These are phyloP conservation scores for Mycena alexandri DNA, from an alignment of 768 basidiomycete genomes.

Conservation along the genomic window DNA sequence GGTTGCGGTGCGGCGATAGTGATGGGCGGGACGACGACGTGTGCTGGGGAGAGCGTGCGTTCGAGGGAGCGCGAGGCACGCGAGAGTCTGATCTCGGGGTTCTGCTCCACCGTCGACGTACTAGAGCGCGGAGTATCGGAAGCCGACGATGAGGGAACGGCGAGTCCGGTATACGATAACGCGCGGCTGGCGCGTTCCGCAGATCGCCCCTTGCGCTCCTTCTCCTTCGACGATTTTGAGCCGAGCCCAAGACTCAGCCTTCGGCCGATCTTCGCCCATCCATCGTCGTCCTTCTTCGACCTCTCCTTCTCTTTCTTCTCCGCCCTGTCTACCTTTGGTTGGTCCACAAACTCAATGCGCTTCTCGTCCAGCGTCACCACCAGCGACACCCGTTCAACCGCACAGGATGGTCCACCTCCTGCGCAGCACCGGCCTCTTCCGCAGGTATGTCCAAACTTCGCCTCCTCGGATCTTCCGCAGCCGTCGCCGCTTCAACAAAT, in stretches of 20 bases:
- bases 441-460: slow-evolving; percentile 59
- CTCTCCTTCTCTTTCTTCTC: slow-evolving; percentile 50
- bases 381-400: slow-evolving; percentile 43
- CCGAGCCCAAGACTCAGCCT: slow-evolving; percentile 73
- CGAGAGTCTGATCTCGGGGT: slow-evolving; percentile 29
- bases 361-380: slow-evolving; percentile 45
- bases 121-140: slow-evolving; percentile 19
- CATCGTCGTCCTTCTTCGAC: slow-evolving; percentile 57
- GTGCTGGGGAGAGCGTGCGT: slow-evolving; percentile 16
- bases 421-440: slow-evolving; percentile 42
- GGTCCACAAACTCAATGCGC: slow-evolving; percentile 53
- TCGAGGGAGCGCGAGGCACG: slow-evolving; percentile 13
- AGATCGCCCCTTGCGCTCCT: slow-evolving; percentile 51
- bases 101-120: slow-evolving; percentile 16
- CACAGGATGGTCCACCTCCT: slow-evolving; percentile 42
- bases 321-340: slow-evolving; percentile 49
- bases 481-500: slow-evolving; percentile 51
- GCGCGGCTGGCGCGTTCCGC: slow-evolving; percentile 45
- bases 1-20: slow-evolving; percentile 37
- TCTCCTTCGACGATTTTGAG: slow-evolving; percentile 51
- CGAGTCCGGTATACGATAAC: slow-evolving; percentile 19
- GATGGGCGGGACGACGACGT: slow-evolving; percentile 35
- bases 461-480: slow-evolving; percentile 54
- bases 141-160: background rate
- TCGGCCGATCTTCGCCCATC: slow-evolving; percentile 75